Evolutionary conservation across 495 filamentous ascomycete genomes (phyloP), one percentile per base, ranked within the genome.

Genomic region (Neurospora intermedia): DNA sequence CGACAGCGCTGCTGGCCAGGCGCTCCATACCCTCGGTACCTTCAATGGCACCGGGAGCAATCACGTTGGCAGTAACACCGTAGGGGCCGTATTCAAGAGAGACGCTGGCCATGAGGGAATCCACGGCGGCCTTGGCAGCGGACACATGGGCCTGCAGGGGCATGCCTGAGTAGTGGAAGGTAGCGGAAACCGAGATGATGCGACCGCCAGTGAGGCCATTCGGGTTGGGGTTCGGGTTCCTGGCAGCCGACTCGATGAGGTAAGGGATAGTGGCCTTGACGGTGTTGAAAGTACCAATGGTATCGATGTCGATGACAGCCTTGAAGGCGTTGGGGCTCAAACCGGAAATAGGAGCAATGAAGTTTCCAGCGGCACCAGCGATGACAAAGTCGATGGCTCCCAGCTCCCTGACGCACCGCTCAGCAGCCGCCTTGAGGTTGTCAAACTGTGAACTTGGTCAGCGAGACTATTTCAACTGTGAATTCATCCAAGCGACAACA

Each of bases 311-410:
- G 75, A 99, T 94, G 48, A 99, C 96, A 0, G 92, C 86, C 81
- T 94, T 97, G 88, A 99, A 97, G 20, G 93, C 96, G 78, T 98
- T 98, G 62, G 91, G 82, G 2, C 88, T 91, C 4, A 98, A 87
- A 73, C 91, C 91, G 31, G 90, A 84, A 76, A 98, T 93, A 1
- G 95, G 91, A 7, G 95, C 91, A 31, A 99, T 87, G 85, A 99
- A 99, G 82, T 99, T 99, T 43, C 96, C 96, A 15, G 96, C 96
- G 40, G 96, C 96, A 69, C 96, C 96, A 45, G 94, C 94, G 80
- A 99, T 94, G n/a, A 96, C 93, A 80, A 88, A 98, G 80, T 99
- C 96, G 70, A 99, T 93, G 2, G 85, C 84, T 1, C 96, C 96
- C 9, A 99, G 83, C 79, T 98, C 93, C 73, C 88, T 84, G 3